Evolutionary conservation across 306 rosid genomes (phyloP), one percentile per base, ranked within the genome.

Genomic region (Pterocarpus santalinus): DNA sequence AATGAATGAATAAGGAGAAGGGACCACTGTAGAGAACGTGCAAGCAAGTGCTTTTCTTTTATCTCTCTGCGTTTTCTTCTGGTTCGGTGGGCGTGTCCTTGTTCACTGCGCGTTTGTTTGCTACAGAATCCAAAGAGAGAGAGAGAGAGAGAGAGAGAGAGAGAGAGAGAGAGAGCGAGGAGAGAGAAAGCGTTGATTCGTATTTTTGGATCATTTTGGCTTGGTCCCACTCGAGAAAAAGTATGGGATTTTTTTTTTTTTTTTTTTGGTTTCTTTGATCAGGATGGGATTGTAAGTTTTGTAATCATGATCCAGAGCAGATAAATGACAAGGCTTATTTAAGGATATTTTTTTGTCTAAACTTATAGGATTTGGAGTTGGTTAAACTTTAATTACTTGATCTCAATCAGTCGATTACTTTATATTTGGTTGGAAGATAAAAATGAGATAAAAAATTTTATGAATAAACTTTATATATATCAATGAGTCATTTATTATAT

Each of bases 41-140:
- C 84, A 88, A 85, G 88, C 98, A 81, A 92, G 86, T 76, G 85
- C 78, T 84, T 52, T 53, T 55, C 63, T 41, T 49, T 63, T 77
- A 3, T 51, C 15, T 15, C 6, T 51, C 17, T 14, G 57, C 5
- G 7, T 6, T 57, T 52, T 77, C 66, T 62, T 76, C 69, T 77
- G 75, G 76, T 75, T 73, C 14, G 77, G 82, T 80, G 83, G 55
- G 86, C 67, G 81, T 77, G 73, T 69, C 78, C 85, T 44, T 44
- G 75, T 47, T 46, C 84, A 47, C 78, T 78, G 81, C 70, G 73
- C 88, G 76, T 81, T 81, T 33, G 88, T 88, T 81, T 47, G 90
- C 84, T 75, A 56, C 86, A 79, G 85, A 85, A 82, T 88, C 85
- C 80, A 72, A 65, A 10, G 53, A 16, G 44, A 72, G 51, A 46